phyloP scores from a whole-genome alignment of 768 basidiomycete species.

The Russula brevipes region DNA sequence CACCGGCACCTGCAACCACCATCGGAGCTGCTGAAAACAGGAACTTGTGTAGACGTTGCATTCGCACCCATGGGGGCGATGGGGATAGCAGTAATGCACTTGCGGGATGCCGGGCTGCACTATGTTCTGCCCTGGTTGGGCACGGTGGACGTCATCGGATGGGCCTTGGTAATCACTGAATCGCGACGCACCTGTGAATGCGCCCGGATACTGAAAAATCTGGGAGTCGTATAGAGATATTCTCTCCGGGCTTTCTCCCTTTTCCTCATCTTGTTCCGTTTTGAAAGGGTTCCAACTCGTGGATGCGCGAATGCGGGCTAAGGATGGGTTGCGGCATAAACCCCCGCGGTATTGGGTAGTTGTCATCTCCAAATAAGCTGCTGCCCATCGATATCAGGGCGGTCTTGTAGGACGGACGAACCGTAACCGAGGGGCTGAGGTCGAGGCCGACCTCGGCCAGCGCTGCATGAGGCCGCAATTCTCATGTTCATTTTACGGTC shows the following conservation, averaged over 20 bases:
- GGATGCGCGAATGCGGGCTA: neutral
- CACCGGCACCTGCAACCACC: neutral
- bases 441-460: neutral
- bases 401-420: neutral
- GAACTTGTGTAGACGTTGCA: neutral
- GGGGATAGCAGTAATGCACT: constrained; percentile 11
- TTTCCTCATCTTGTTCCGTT: constrained; percentile 16
- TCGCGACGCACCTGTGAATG: constrained; percentile 9
- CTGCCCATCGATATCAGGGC: constrained; percentile 17
- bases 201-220: constrained; percentile 20
- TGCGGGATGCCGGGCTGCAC: constrained; percentile 14
- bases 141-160: neutral
- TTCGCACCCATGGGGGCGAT: constrained; percentile 1
- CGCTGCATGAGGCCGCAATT: too few species aligned
- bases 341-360: constrained; percentile 9
- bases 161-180: neutral
- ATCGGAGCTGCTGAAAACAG: neutral
- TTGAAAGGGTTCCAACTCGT: constrained; percentile 22
- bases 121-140: constrained; percentile 16
- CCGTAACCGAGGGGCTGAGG: neutral
- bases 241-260: constrained; percentile 18
- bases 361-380: constrained; percentile 13
- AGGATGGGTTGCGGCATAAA: constrained; percentile 14
- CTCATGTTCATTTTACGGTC: constrained; percentile 2
- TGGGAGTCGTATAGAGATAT: constrained; percentile 22